Conservation (phyloP, 176 grass and related monocot genomes). For the Eleusine indica region DNA sequence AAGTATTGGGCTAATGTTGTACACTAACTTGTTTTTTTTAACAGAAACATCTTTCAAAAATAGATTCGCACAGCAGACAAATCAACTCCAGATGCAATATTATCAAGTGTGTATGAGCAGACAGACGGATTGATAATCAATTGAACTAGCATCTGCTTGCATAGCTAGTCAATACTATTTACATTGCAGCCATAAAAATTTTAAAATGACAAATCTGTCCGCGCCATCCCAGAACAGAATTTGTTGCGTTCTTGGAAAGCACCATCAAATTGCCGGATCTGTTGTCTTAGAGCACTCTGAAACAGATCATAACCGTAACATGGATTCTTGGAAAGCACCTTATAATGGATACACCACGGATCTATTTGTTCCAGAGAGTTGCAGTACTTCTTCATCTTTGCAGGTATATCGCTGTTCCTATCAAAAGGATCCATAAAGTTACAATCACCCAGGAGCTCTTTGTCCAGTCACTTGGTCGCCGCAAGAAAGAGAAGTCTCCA, state of each 20-base stretch:
- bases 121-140: background rate
- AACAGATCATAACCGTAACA: background rate
- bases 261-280: constrained; percentile 19
- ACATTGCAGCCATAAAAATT: constrained; percentile 4
- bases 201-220: background rate
- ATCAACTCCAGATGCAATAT: constrained; percentile 22
- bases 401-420: constrained; percentile 81
- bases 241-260: constrained; percentile 27
- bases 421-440: constrained; percentile 79
- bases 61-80: background rate
- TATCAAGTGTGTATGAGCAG: background rate
- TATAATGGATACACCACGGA: too few species aligned
- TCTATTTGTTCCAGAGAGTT: background rate
- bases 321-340: background rate
- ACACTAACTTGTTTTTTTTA: too few species aligned
- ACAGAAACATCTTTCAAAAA: too few species aligned
- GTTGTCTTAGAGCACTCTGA: constrained; percentile 8
- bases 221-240: background rate
- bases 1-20: too few species aligned
- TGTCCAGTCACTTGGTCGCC: constrained; percentile 62
- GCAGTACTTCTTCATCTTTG: constrained; percentile 55
- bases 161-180: constrained; percentile 36
- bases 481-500: constrained; percentile 65
- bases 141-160: constrained; percentile 11
- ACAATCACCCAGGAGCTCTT: constrained; percentile 77